phyloP scores from a whole-genome alignment of 1,139 yeast species.

The Zygosaccharomyces pseudobailii region DNA sequence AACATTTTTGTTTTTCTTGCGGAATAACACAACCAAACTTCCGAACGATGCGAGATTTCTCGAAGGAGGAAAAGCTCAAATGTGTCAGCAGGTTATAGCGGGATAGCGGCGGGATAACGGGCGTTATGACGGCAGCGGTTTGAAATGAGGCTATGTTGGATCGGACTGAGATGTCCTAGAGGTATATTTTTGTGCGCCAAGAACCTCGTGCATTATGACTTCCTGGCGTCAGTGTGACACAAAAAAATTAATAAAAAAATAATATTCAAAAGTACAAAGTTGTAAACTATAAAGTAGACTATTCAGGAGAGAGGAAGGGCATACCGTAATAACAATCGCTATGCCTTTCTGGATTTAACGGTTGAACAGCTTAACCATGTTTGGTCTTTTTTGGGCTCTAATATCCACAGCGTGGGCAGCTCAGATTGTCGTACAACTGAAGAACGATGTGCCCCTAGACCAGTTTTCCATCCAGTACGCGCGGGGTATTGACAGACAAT shows the following conservation, averaged over 20 bases:
- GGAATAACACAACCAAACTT: neutral
- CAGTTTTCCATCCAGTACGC: neutral
- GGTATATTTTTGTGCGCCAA: no score
- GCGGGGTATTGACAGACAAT: neutral
- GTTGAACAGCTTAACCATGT: neutral
- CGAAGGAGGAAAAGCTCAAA: neutral
- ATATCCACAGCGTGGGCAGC: conserved; percentile 4
- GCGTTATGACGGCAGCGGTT: neutral
- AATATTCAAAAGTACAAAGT: neutral
- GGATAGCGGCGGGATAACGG: neutral
- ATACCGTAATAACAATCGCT: no score
- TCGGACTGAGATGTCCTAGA: neutral
- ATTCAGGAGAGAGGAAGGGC: no score
- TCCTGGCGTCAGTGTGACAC: conserved; percentile 1
- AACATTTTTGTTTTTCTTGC: neutral
- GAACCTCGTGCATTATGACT: neutral
- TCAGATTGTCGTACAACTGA: conserved; percentile 12
- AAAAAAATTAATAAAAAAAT: neutral
- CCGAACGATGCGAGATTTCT: neutral
- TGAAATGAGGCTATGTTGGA: neutral
- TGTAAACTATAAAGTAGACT: neutral
- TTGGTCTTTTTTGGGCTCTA: neutral
- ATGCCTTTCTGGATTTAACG: no score
- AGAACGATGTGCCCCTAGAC: conserved; percentile 1
- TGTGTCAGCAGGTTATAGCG: neutral